phyloP scores from a whole-genome alignment of 1,284 basidiomycete genomes.

The Ceratobasidium sp. region DNA sequence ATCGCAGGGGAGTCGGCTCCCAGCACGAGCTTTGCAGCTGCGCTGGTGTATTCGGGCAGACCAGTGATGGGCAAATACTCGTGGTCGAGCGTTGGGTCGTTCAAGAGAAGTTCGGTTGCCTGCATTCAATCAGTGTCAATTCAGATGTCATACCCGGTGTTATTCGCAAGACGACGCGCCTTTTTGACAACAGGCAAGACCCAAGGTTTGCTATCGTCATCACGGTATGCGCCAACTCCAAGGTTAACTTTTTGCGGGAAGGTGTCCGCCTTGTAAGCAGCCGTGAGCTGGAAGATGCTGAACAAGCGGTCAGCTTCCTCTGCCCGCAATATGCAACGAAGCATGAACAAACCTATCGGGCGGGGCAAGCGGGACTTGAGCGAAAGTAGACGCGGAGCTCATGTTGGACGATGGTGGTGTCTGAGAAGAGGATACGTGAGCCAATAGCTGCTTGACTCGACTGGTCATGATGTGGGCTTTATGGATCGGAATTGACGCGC shows the following conservation, averaged over 20 bases:
- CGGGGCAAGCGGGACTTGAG: constrained; percentile 78
- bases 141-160: constrained; percentile 31
- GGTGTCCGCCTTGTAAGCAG: constrained; percentile 87
- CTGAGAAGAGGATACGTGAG: constrained; percentile 58
- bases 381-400: constrained; percentile 39
- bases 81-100: constrained; percentile 84
- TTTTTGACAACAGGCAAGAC: constrained; percentile 93
- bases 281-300: constrained; percentile 94
- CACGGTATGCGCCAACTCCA: constrained; percentile 90
- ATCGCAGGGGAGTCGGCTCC: constrained; percentile 81
- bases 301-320: constrained; percentile 38
- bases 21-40: constrained; percentile 86
- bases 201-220: constrained; percentile 88
- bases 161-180: constrained; percentile 60
- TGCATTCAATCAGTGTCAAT: constrained; percentile 55
- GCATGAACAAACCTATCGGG: constrained; percentile 72
- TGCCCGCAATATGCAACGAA: background rate
- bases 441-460: constrained; percentile 68
- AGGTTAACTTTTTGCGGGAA: constrained; percentile 91
- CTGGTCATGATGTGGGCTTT: constrained; percentile 55
- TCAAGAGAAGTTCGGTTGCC: constrained; percentile 81
- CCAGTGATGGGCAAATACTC: constrained; percentile 96
- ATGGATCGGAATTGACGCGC: constrained; percentile 6
- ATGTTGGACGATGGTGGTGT: constrained; percentile 57
- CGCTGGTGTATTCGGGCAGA: constrained; percentile 82